Conservation (phyloP, 306 rosid species). For the Abrus pulchellus region DNA sequence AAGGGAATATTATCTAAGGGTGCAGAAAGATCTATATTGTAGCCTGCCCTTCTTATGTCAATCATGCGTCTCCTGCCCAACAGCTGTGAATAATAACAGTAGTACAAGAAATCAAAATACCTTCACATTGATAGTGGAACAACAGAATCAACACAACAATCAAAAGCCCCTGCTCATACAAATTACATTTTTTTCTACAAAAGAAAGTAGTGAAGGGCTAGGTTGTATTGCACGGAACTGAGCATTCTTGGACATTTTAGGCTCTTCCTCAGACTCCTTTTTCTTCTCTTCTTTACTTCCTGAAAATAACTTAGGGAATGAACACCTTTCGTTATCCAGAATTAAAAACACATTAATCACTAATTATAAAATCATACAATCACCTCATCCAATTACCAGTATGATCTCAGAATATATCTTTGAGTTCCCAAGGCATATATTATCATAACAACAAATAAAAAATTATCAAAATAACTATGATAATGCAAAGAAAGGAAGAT, state of each 20-base stretch:
- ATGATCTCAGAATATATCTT: constrained; percentile 20
- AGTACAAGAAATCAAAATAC: constrained; percentile 40
- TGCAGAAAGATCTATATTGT: constrained; percentile 87
- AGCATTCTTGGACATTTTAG: constrained; percentile 78
- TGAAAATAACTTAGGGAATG: constrained; percentile 52
- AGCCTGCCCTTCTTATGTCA: constrained; percentile 90
- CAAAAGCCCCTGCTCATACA: constrained; percentile 55
- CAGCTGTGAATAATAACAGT: constrained; percentile 62
- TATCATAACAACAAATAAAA: constrained; percentile 17
- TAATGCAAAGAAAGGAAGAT: constrained; percentile 33
- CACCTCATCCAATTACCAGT: constrained; percentile 27
- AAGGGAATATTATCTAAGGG: constrained; percentile 86
- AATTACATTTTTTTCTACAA: constrained; percentile 94
- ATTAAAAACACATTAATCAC: constrained; percentile 2
- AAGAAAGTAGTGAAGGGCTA: constrained; percentile 83
- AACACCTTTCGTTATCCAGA: background rate
- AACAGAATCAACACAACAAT: constrained; percentile 39
- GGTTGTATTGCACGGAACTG: constrained; percentile 93
- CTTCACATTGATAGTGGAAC: constrained; percentile 20
- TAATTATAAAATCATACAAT: background rate
- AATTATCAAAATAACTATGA: constrained; percentile 21
- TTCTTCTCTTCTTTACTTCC: constrained; percentile 65
- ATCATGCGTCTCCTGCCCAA: constrained; percentile 87
- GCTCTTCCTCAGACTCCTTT: constrained; percentile 61
- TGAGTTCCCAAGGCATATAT: constrained; percentile 14